Evolutionary conservation across 108 stramenopile genomes (phyloP), one percentile per base, ranked within the genome.

Genomic region (Cyclotella kingstonii): DNA sequence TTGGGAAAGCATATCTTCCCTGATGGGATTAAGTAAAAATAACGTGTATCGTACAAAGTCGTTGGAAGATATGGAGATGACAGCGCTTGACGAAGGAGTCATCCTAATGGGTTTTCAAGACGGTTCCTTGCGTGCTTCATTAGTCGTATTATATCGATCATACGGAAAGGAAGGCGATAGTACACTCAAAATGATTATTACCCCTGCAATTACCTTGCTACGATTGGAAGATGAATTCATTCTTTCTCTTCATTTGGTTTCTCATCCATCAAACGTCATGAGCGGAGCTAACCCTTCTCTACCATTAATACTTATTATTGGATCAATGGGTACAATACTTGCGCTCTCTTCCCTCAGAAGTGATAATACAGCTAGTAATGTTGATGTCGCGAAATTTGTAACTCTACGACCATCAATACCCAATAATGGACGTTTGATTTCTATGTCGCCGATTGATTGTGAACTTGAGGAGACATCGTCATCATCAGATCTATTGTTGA

Each of bases 91-190:
- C 19, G 55, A 55, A 60, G 71, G 71, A 41, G 56, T 73, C 0
- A 55, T 73, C 8, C 41, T 73, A 1, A 73, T 73, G 63, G 71
- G 71, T 10, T 73, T 64, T 44, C 55, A 73, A 59, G 63, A 73
- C 46, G 71, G 71, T 26, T 58, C 71, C 7, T 51, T 73, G 17
- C 41, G 11, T 11, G 56, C 49, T 19, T 59, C 63, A 3, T 28
- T 63, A 21, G 71, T 73, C 21, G 15, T 14, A 5, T 22, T 51
- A 15, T 14, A 31, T 33, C 63, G 22, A 28, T 35, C 5, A 34
- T 2, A 33, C 30, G 25, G 19, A 49, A 14, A 52, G 23, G 34
- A 11, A 19, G 14, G 14, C 10, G 36, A 35, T 18, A 36, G 18
- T 17, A 36, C 15, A 12, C 21, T 46, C 45, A 47, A 21, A 23